Base-by-base conservation (phyloP, 805 yeast genomes). In the Candida gorgasii region DNA sequence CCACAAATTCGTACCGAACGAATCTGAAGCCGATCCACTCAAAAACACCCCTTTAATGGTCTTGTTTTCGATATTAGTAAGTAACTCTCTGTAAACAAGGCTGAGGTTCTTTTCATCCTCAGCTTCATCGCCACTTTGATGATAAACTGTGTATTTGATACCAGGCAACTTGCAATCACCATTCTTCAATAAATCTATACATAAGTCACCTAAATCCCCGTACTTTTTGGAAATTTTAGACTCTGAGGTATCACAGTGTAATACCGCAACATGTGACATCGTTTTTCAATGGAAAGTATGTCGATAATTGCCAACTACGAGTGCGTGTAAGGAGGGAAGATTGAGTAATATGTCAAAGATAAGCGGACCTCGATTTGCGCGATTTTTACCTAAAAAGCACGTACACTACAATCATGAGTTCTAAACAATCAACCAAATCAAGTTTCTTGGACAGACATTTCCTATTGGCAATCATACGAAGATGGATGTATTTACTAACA, bases 201-300 rank as follows among this genome's bases (percentile, higher is more conserved):
- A 66, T 48, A 71, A 72, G 46, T 78, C 80, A 2, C 79, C 84
- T 53, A 74, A 79, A 54, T 76, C 79, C 1, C 83, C 84, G 51
- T 52, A 68, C n/a, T 51, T 52, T 13, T 52, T 61, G 15, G 59
- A 47, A 14, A 59, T 45, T 17, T 53, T 61, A 8, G 51, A 50
- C 20, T 62, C 62, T 5, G 69, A 67, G 5, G 65, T 61, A 46
- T 73, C 77, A 44, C 67, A 59, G 3, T 61, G 67, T n/a, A 72
- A 50, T 15, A 72, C 59, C 12, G 75, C 75, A 35, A 71, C 57
- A 43, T 68, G 72, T 7, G 30, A 22, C 26, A 27, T 34, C 8
- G 6, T n/a, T 30, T 15, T 9, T 14, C 33, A n/a, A n/a, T n/a
- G n/a, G n/a, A n/a, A n/a, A n/a, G n/a, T n/a, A n/a, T n/a, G n/a